Percentiles rank a stretch among this genome's conserved stretches.
Evolutionary conservation across 768 basidiomycete species (phyloP).

Genomic region (Tephrocybe rancida): DNA sequence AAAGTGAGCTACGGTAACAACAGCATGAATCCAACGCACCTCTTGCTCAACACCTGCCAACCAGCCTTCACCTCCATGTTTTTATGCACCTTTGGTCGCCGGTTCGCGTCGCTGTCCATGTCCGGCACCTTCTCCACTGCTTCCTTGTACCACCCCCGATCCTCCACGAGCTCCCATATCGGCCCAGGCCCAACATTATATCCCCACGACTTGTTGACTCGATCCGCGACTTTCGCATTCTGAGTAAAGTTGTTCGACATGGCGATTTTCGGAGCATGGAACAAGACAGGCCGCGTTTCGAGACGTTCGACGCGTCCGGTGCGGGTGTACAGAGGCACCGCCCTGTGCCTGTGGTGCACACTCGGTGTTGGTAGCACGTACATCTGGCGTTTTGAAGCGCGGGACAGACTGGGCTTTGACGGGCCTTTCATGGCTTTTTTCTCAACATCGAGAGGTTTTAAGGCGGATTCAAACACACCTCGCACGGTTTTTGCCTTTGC

Average conservation of each 20-base stretch:
- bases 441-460: constrained; percentile 12
- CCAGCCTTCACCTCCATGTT: constrained; percentile 43
- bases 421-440: constrained; percentile 7
- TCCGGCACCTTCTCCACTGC: constrained; percentile 33
- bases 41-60: constrained; percentile 45
- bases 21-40: constrained; percentile 41
- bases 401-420: constrained; percentile 30
- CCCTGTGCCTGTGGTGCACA: constrained; percentile 73
- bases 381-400: constrained; percentile 48
- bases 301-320: constrained; percentile 65
- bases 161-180: constrained; percentile 79
- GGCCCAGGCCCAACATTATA: constrained; percentile 77
- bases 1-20: constrained; percentile 2
- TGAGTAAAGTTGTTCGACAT: constrained; percentile 62
- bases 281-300: constrained; percentile 48
- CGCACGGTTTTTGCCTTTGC: constrained; percentile 29
- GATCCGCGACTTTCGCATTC: constrained; percentile 45
- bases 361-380: constrained; percentile 66
- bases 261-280: constrained; percentile 39
- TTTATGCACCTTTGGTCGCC: constrained; percentile 62
- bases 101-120: constrained; percentile 45
- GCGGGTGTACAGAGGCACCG: constrained; percentile 59
- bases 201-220: constrained; percentile 73
- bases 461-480: constrained; percentile 19
- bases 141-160: constrained; percentile 80